These are phyloP conservation scores for Mycosarcoma mackinlayi DNA, from an alignment of 1,284 basidiomycete genomes.

Conservation along the genomic window DNA sequence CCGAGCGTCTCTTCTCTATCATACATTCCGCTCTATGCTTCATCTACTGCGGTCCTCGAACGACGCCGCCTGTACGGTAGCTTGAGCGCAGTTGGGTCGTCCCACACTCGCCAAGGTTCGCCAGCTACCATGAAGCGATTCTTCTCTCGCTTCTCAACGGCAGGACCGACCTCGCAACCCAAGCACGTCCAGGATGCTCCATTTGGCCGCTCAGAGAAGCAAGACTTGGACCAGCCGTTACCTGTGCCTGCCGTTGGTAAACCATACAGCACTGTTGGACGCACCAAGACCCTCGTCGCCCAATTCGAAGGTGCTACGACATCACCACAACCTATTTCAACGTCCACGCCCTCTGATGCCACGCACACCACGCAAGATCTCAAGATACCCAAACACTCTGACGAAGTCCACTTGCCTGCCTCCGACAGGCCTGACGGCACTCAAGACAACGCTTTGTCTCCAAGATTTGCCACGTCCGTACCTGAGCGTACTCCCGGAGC, in stretches of 20 bases:
- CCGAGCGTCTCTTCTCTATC: not conserved
- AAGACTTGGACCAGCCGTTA: constrained; percentile 4
- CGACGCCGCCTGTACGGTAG: not conserved
- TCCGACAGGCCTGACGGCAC: not conserved
- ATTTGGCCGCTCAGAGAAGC: constrained; percentile 19
- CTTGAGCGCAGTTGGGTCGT: not conserved
- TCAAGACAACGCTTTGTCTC: not conserved
- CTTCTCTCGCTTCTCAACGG: constrained; percentile 55
- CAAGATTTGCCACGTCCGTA: constrained; percentile 6
- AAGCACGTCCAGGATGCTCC: constrained; percentile 8
- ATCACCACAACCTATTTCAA: constrained; percentile 2
- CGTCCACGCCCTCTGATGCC: not conserved
- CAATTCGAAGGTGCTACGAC: constrained; percentile 34
- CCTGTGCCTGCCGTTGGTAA: constrained; percentile 11
- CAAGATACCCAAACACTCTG: constrained; percentile 8
- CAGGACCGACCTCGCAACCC: constrained; percentile 14
- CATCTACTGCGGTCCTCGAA: not conserved
- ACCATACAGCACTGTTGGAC: constrained; percentile 9
- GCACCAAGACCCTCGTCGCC: constrained; percentile 50
- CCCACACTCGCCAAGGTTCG: not conserved
- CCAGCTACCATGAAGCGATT: constrained; percentile 49
- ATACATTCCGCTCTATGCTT: constrained; percentile 2
- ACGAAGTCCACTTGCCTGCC: not conserved
- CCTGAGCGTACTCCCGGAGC: constrained; percentile 36
- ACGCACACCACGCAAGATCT: constrained; percentile 4